A percentile compares a stretch with the other conserved stretches of the same genome.
Evolutionary conservation across 2,329 filamentous ascomycete genomes (phyloP).

Genomic region (Aspergillus thermomutatus): DNA sequence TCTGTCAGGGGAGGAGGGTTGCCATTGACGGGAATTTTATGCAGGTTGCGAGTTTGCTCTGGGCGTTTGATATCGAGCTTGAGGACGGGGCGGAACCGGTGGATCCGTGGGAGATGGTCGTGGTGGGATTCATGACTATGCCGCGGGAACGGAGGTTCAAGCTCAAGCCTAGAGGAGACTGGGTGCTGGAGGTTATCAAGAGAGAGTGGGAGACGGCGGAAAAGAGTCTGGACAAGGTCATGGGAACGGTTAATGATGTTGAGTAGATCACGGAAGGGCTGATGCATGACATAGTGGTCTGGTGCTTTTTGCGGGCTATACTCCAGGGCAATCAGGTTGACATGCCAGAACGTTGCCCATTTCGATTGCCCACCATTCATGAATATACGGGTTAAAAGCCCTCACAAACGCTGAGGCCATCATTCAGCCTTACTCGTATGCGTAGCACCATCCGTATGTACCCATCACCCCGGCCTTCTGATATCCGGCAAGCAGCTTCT

Average conservation of each 20-base stretch:
- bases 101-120: slow-evolving; percentile 22
- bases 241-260: slow-evolving; percentile 15
- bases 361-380: no score
- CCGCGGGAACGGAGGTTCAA: slow-evolving; percentile 15
- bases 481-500: no score
- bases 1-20: slow-evolving; percentile 21
- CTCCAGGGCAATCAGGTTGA: no score
- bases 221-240: slow-evolving; percentile 14
- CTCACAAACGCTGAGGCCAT: no score
- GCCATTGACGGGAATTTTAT: slow-evolving; percentile 21
- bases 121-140: slow-evolving; percentile 24
- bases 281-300: neutral
- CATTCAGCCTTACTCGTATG: no score
- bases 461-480: no score
- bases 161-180: slow-evolving; percentile 18
- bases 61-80: slow-evolving; percentile 20
- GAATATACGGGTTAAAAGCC: no score
- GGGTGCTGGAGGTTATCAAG: slow-evolving; percentile 10
- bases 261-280: slow-evolving; percentile 2
- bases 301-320: no score
- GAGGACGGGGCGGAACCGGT: slow-evolving; percentile 9
- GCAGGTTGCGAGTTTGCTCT: slow-evolving; percentile 20
- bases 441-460: no score
- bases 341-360: no score
- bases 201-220: slow-evolving; percentile 16